A percentile compares a stretch with the other conserved stretches of the same genome.
These are phyloP conservation scores for Lotmaria passim DNA, from an alignment of 208 protist genomes.

Conservation along the genomic window DNA sequence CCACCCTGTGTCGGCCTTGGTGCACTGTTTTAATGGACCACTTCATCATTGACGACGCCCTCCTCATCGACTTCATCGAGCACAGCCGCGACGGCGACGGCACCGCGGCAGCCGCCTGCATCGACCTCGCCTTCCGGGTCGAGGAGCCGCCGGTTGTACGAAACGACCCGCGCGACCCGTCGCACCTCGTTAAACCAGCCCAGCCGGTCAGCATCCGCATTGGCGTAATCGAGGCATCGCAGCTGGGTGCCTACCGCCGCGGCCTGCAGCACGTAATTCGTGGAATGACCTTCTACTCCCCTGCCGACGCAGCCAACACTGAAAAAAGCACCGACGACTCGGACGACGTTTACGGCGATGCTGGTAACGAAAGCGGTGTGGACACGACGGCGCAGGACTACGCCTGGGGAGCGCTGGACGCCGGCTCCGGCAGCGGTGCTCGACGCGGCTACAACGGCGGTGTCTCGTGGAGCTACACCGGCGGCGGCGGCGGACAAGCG, in stretches of 20 bases:
- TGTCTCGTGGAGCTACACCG: slow-evolving; percentile 19
- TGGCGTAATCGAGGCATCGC: slow-evolving; percentile 11
- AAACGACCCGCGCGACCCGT: slow-evolving; percentile 6
- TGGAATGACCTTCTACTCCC: slow-evolving; percentile 8
- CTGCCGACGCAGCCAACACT: background rate
- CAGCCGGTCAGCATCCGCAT: slow-evolving; percentile 17
- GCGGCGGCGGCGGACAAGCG: background rate
- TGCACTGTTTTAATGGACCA: slow-evolving; percentile 24
- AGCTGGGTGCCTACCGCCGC: slow-evolving; percentile 12
- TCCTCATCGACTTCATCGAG: slow-evolving; percentile 18
- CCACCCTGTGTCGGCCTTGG: slow-evolving; percentile 18
- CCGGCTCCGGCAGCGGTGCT: background rate
- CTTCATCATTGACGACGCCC: slow-evolving; percentile 1
- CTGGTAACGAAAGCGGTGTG: background rate
- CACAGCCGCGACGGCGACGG: slow-evolving; percentile 6
- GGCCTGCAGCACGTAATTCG: slow-evolving; percentile 4
- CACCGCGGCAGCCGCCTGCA: slow-evolving; percentile 6
- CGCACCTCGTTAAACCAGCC: slow-evolving; percentile 4
- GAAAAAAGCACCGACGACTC: background rate
- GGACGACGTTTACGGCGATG: background rate
- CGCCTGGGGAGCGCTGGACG: slow-evolving; percentile 12
- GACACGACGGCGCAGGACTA: slow-evolving; percentile 8
- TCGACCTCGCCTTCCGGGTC: slow-evolving; percentile 35
- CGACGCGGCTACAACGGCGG: background rate
- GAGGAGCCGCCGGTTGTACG: slow-evolving; percentile 25